These are phyloP conservation scores for Hemisphaericaspora xylanilytica DNA, from an alignment of 1,139 yeast genomes.

Conservation along the genomic window DNA sequence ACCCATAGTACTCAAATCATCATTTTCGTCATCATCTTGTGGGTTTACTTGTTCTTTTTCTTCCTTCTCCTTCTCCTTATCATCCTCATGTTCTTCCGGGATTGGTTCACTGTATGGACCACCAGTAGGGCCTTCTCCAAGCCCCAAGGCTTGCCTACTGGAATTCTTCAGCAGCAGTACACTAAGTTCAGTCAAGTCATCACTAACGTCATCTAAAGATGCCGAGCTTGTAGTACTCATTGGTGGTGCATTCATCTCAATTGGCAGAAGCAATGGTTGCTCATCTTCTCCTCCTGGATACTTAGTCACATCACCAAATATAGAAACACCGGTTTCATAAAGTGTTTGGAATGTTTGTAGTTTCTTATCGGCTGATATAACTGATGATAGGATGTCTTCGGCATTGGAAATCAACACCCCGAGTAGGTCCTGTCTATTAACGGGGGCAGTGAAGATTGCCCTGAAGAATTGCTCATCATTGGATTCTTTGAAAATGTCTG, in stretches of 20 bases:
- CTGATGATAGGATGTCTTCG: constrained; percentile 10
- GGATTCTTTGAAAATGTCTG: constrained; percentile 23
- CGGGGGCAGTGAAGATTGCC: constrained; percentile 26
- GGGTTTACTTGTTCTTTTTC: not conserved
- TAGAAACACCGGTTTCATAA: constrained; percentile 20
- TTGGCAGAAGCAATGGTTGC: too few species aligned
- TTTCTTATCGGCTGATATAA: constrained; percentile 6
- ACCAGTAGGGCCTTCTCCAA: too few species aligned
- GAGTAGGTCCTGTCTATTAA: constrained; percentile 24
- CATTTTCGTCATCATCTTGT: constrained; percentile 22
- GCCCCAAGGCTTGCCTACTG: constrained; percentile 7
- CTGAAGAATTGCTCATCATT: constrained; percentile 25
- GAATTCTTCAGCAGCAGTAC: constrained; percentile 13
- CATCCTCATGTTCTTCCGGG: not conserved
- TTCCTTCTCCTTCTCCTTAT: not conserved
- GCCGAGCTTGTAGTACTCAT: not conserved
- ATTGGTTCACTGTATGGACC: not conserved
- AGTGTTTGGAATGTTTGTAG: constrained; percentile 17
- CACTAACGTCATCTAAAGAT: constrained; percentile 19
- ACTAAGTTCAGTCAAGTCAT: constrained; percentile 23
- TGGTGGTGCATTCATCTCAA: too few species aligned
- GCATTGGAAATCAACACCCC: constrained; percentile 24
- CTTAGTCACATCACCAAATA: constrained; percentile 17
- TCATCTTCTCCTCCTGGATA: constrained; percentile 9
- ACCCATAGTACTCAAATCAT: constrained; percentile 30